Conservation (phyloP, 2,329 filamentous ascomycete species). For the Monosporascus sp. region DNA sequence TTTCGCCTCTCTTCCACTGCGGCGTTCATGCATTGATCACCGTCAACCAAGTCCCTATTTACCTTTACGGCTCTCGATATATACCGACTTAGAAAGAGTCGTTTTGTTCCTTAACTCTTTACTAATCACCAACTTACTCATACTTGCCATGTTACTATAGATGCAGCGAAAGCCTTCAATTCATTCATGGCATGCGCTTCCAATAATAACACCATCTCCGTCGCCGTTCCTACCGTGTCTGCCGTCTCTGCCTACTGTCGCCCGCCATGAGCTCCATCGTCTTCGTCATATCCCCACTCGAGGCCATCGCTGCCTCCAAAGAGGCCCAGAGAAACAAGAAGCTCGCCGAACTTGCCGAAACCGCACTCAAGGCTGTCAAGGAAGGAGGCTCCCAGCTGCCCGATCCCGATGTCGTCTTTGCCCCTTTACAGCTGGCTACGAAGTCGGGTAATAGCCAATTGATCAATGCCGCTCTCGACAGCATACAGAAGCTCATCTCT, state of each 20-base stretch:
- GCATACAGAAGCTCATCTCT: constrained; percentile 97
- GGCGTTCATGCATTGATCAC: too few species aligned
- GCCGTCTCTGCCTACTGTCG: constrained; percentile 19
- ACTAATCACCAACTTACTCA: too few species aligned
- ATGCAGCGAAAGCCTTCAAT: too few species aligned
- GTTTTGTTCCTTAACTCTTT: too few species aligned
- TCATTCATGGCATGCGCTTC: background rate
- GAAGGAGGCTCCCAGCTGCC: constrained; percentile 74
- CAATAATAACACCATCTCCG: background rate
- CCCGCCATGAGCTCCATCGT: constrained; percentile 86
- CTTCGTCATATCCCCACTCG: constrained; percentile 89
- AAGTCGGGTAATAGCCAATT: constrained; percentile 80
- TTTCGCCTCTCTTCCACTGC: too few species aligned
- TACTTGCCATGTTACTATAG: too few species aligned
- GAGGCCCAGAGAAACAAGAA: constrained; percentile 85
- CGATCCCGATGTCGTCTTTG: constrained; percentile 87
- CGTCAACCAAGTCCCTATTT: too few species aligned
- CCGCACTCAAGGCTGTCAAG: constrained; percentile 80
- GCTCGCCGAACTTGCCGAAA: constrained; percentile 73
- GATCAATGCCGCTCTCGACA: constrained; percentile 87
- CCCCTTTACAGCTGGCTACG: constrained; percentile 83
- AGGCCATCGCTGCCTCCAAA: constrained; percentile 85
- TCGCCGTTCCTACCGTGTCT: background rate
- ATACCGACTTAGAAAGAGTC: too few species aligned
- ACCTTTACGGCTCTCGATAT: too few species aligned